Evolutionary conservation across 148 eudicot species (phyloP), one percentile per base, ranked within the genome.

Genomic region (Vaccinium myrtillus): DNA sequence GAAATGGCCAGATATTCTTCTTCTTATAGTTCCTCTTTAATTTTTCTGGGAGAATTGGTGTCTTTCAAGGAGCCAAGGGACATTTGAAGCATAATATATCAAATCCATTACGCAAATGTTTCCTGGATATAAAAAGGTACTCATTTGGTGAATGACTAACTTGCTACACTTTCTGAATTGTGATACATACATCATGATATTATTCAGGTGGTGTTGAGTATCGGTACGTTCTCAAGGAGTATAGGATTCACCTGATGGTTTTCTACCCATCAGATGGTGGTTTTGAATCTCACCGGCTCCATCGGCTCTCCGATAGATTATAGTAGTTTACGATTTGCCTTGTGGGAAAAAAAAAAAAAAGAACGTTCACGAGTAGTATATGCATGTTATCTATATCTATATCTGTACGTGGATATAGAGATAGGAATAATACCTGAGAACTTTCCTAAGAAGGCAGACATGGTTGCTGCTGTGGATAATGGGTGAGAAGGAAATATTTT

Each of bases 391-490:
- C 10, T 3, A 23, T 78, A 55, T 55, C 30, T 55, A 51, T 75
- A 46, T 71, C 69, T 13, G 55, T 55, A 61, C 2, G 27, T 65
- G 79, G 63, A 61, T 61, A 77, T 11, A 16, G 32, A 77, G 27
- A 75, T 32, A 54, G 75, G 74, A 75, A 73, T 25, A 59, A 55
- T 90, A 95, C 98, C 98, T 77, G 98, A 94, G 86, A 93, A 95
- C 89, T 94, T 94, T 86, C 98, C 98, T 2, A 95, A 90, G 79
- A 95, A 95, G 90, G 96, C 98, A n/a, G 98, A 95, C 98, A 94
- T 94, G 92, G 90, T 81, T 88, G 61, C 50, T 54, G 55, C 25
- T 39, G 78, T 78, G 70, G 79, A 79, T 77, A 78, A 46, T 48
- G 25, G 39, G 46, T 14, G 58, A 75, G 78, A 77, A 53, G 73